Evolutionary conservation across 768 basidiomycete genomes (phyloP).

Genomic region (Tephrocybe rancida): DNA sequence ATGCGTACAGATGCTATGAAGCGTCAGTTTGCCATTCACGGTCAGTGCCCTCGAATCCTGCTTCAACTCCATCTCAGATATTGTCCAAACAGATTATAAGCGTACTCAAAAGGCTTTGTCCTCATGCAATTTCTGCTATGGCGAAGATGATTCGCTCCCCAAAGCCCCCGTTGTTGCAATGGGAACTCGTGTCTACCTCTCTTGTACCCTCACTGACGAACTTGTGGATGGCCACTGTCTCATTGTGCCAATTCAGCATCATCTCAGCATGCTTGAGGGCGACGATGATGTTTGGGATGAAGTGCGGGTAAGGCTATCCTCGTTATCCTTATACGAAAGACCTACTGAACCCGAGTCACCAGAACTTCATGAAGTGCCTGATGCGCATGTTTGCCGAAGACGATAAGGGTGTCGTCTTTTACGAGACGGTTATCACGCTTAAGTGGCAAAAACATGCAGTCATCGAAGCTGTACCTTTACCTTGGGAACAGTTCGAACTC

Average conservation of each 20-base stretch:
- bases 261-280: constrained; percentile 86
- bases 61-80: background rate
- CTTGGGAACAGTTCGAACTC: constrained; percentile 85
- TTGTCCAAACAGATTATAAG: constrained; percentile 76
- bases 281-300: constrained; percentile 99
- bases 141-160: constrained; percentile 90
- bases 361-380: constrained; percentile 89
- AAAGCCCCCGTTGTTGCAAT: constrained; percentile 88
- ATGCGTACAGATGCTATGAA: constrained; percentile 98
- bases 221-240: constrained; percentile 91
- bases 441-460: constrained; percentile 89
- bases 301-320: constrained; percentile 69
- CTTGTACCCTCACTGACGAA: constrained; percentile 86
- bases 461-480: constrained; percentile 93
- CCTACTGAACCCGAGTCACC: background rate
- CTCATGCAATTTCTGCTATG: constrained; percentile 85
- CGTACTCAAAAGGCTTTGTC: constrained; percentile 90
- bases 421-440: constrained; percentile 87
- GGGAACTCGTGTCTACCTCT: constrained; percentile 90
- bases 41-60: constrained; percentile 41
- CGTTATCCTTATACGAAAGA: background rate
- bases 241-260: constrained; percentile 95
- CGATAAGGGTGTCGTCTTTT: constrained; percentile 94
- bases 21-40: constrained; percentile 94
- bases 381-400: constrained; percentile 95